Evolutionary conservation across 257 asterid species (phyloP).

Genomic region (Solanum tarijense): DNA sequence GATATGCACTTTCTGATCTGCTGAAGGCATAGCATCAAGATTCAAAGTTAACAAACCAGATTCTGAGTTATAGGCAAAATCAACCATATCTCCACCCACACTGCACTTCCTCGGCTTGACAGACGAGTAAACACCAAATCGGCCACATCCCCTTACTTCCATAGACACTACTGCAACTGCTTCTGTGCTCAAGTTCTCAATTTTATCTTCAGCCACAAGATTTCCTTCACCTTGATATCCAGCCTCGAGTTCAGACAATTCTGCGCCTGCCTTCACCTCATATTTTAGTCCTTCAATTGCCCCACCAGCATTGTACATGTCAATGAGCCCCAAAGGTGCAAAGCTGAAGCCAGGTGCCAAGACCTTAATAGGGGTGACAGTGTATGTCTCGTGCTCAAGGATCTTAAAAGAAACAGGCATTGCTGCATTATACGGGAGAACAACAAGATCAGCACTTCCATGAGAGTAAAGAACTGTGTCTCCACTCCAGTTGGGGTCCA

Average conservation of each 20-base stretch:
- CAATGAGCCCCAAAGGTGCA: slow-evolving; percentile 67
- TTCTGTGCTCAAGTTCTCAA: slow-evolving; percentile 23
- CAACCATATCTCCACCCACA: slow-evolving; percentile 26
- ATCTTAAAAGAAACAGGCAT: slow-evolving; percentile 71
- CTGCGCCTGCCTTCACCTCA: slow-evolving; percentile 24
- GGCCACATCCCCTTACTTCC: slow-evolving; percentile 64
- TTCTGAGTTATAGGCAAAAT: slow-evolving; percentile 32
- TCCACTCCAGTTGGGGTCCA: slow-evolving; percentile 58
- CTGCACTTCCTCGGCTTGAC: slow-evolving; percentile 38
- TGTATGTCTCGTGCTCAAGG: slow-evolving; percentile 68
- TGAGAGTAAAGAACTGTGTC: slow-evolving; percentile 51
- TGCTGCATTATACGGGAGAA: slow-evolving; percentile 41
- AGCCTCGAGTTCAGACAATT: slow-evolving; percentile 12
- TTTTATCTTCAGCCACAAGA: slow-evolving; percentile 5
- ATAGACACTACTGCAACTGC: slow-evolving; percentile 32
- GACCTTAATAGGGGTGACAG: slow-evolving; percentile 51
- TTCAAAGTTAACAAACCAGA: slow-evolving; percentile 52
- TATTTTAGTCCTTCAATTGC: slow-evolving; percentile 57
- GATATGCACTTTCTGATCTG: slow-evolving; percentile 35
- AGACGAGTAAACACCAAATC: slow-evolving; percentile 69
- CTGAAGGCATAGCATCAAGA: slow-evolving; percentile 56
- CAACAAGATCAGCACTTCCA: slow-evolving; percentile 16
- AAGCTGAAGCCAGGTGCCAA: slow-evolving; percentile 38
- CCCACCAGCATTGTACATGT: slow-evolving; percentile 80
- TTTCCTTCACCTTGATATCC: slow-evolving; percentile 15